Evolutionary conservation across 768 basidiomycete species (phyloP).

Genomic region (Tricholoma sp.): DNA sequence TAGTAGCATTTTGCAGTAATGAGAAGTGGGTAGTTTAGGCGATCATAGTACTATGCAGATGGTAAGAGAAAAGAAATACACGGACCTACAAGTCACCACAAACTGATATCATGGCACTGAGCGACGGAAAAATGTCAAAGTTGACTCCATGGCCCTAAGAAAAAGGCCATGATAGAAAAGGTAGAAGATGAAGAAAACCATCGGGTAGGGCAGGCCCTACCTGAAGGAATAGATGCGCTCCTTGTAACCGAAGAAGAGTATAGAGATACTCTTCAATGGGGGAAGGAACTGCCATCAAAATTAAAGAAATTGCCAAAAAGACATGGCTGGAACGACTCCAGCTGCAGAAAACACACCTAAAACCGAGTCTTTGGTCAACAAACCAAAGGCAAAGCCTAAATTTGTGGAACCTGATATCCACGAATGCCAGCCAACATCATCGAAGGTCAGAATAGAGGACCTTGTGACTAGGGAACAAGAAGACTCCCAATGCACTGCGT

Average conservation of each 20-base stretch:
- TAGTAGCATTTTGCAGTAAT: constrained; percentile 46
- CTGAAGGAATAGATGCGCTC: not conserved
- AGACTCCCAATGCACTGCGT: not conserved
- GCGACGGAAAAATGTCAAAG: not conserved
- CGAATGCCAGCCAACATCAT: constrained; percentile 16
- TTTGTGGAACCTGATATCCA: constrained; percentile 4
- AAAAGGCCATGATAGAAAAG: not conserved
- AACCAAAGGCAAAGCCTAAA: not conserved
- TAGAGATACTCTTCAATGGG: constrained; percentile 2
- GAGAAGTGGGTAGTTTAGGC: constrained; percentile 45
- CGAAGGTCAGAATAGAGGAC: constrained; percentile 10
- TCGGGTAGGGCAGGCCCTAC: not conserved
- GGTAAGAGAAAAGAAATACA: too few relatives aligned
- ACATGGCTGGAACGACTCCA: not conserved
- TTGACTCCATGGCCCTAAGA: not conserved
- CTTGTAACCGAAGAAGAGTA: constrained; percentile 4
- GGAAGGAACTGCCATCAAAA: not conserved
- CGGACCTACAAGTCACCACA: too few relatives aligned
- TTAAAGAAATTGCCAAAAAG: not conserved
- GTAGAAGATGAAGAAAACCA: not conserved
- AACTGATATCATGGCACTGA: not conserved
- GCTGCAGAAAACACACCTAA: not conserved
- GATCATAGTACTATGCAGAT: constrained; percentile 5
- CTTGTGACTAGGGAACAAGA: not conserved
- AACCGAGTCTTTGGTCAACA: too few relatives aligned